A percentile compares a stretch with the other conserved stretches of the same genome.
Conservation (phyloP, 2,329 filamentous ascomycete genomes). For the Claviceps digitariae region DNA sequence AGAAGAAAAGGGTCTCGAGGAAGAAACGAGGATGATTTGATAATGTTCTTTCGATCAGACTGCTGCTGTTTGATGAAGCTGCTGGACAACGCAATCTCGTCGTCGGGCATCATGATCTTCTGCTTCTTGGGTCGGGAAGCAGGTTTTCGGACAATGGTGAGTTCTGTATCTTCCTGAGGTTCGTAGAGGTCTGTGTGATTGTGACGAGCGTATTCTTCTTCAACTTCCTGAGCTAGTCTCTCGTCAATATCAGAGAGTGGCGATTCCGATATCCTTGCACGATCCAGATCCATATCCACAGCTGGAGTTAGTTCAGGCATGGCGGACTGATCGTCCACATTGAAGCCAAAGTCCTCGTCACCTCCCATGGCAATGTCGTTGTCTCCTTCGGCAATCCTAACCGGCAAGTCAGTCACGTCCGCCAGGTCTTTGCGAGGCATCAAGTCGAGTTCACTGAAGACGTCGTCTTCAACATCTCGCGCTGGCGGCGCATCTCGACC, state of each 20-base stretch:
- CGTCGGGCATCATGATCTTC: conserved; percentile 71
- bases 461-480: conserved; percentile 53
- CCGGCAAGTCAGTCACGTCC: conserved; percentile 42
- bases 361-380: conserved; percentile 48
- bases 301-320: conserved; percentile 34
- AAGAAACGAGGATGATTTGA: conserved; percentile 70
- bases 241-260: conserved; percentile 58
- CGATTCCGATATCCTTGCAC: conserved; percentile 53
- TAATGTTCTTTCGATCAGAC: conserved; percentile 70
- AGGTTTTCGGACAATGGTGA: conserved; percentile 49
- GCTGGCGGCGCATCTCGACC: conserved; percentile 72
- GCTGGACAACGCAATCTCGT: conserved; percentile 63
- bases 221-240: conserved; percentile 44
- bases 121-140: conserved; percentile 62
- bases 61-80: conserved; percentile 77
- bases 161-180: conserved; percentile 42
- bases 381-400: conserved; percentile 50
- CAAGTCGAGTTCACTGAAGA: conserved; percentile 51
- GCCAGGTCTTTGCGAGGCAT: conserved; percentile 39
- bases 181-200: conserved; percentile 48
- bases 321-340: conserved; percentile 46
- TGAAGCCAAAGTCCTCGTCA: conserved; percentile 50
- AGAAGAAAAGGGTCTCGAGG: conserved; percentile 78
- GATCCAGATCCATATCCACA: conserved; percentile 34
- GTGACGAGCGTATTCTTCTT: conserved; percentile 40